These are phyloP conservation scores for Alternaria alternata DNA, from an alignment of 2,329 filamentous ascomycete species.

Conservation along the genomic window DNA sequence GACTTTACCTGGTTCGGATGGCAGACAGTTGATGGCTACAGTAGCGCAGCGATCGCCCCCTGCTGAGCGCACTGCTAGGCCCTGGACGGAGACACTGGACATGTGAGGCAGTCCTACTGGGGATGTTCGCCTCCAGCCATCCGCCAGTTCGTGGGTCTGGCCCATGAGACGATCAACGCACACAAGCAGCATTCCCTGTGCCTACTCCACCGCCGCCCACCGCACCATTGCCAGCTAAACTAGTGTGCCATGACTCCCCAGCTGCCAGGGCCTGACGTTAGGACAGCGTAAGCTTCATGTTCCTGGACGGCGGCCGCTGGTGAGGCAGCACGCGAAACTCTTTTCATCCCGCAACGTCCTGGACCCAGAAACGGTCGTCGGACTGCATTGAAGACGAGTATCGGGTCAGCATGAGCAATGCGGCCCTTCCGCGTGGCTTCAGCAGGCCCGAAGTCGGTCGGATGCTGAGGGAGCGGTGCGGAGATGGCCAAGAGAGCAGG, in stretches of 20 bases:
- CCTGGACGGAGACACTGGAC: conserved; percentile 22
- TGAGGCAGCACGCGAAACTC: conserved; percentile 32
- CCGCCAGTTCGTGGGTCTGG: conserved; percentile 42
- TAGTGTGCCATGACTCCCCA: conserved; percentile 32
- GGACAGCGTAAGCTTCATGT: conserved; percentile 37
- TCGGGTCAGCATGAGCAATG: conserved; percentile 11
- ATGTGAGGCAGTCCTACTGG: conserved; percentile 41
- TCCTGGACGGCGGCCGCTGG: conserved; percentile 41
- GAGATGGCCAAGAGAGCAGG: conserved; percentile 29
- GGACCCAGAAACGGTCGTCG: conserved; percentile 25
- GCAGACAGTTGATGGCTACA: conserved; percentile 35
- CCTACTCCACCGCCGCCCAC: conserved; percentile 27
- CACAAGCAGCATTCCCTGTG: conserved; percentile 16
- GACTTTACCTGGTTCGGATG: conserved; percentile 34
- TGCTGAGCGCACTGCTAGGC: conserved; percentile 35
- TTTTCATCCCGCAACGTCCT: conserved; percentile 20
- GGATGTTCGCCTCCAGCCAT: conserved; percentile 40
- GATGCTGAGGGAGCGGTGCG: conserved; percentile 26
- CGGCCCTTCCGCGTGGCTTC: conserved; percentile 20
- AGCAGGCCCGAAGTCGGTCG: conserved; percentile 29
- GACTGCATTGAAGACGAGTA: conserved; percentile 9
- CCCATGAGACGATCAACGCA: conserved; percentile 49
- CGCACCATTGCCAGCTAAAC: conserved; percentile 35
- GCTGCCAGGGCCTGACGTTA: conserved; percentile 28
- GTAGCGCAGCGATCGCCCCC: conserved; percentile 45